phyloP scores from a whole-genome alignment of 2,329 filamentous ascomycete genomes.

The Metarhizium sp. region DNA sequence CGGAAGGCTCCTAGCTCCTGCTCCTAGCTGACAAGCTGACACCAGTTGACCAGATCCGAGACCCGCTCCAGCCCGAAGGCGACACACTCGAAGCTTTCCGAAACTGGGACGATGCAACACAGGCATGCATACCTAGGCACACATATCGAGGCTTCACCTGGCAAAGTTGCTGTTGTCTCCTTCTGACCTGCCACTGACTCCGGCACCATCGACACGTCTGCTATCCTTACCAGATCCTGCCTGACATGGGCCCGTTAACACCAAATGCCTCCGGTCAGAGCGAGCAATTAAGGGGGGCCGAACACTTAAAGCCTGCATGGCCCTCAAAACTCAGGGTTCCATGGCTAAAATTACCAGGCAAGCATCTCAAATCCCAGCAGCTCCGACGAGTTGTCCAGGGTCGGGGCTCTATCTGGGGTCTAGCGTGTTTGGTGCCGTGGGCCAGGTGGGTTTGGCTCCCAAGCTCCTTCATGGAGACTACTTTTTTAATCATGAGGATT shows the following conservation, averaged over 20 bases:
- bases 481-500: background rate
- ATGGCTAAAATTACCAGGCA: background rate
- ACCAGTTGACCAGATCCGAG: background rate
- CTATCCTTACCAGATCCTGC: background rate
- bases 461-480: background rate
- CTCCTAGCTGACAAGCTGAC: background rate
- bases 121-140: no score
- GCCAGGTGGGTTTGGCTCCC: background rate
- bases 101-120: background rate
- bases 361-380: background rate
- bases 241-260: no score
- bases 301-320: background rate
- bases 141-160: background rate
- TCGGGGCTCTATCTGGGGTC: background rate
- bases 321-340: background rate
- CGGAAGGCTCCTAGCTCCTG: background rate
- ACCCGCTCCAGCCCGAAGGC: background rate
- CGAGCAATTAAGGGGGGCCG: no score
- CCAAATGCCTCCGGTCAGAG: no score
- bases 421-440: background rate
- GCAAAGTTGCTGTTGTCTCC: background rate
- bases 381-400: background rate
- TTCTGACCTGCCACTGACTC: background rate
- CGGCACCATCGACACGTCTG: background rate
- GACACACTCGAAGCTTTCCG: background rate